Evolutionary conservation across 2,329 filamentous ascomycete species (phyloP).

Genomic region (Nemania sp.): DNA sequence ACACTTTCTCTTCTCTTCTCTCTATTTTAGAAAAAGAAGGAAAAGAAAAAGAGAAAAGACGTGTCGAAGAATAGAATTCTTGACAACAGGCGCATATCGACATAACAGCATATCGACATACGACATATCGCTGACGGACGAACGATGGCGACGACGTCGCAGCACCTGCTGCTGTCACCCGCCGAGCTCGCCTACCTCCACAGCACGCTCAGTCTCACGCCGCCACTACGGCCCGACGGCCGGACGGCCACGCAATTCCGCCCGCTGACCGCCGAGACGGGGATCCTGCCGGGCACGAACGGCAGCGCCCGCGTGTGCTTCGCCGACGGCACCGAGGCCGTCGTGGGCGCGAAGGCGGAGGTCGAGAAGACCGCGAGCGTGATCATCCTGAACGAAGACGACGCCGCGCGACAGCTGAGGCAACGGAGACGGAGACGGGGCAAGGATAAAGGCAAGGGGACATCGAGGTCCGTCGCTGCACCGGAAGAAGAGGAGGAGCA

Average conservation of each 20-base stretch:
- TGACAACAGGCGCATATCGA: too few species aligned
- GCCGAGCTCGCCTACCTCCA: slow-evolving; percentile 96
- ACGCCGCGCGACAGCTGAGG: slow-evolving; percentile 11
- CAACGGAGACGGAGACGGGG: slow-evolving; percentile 34
- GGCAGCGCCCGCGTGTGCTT: slow-evolving; percentile 94
- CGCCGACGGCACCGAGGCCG: slow-evolving; percentile 91
- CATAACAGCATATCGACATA: too few species aligned
- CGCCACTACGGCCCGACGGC: slow-evolving; percentile 88
- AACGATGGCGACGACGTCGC: slow-evolving; percentile 57
- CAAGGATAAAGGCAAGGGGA: slow-evolving; percentile 35
- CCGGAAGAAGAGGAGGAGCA: slow-evolving; percentile 29
- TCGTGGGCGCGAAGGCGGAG: slow-evolving; percentile 94
- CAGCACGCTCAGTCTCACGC: slow-evolving; percentile 77
- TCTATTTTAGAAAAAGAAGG: too few species aligned
- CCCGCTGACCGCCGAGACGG: slow-evolving; percentile 85
- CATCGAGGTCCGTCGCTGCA: slow-evolving; percentile 29
- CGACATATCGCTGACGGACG: too few species aligned
- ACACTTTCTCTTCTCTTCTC: too few species aligned
- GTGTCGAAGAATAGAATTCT: neutral
- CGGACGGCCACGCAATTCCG: slow-evolving; percentile 85
- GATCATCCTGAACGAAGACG: slow-evolving; percentile 3
- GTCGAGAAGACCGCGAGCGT: slow-evolving; percentile 61
- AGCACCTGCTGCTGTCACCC: slow-evolving; percentile 81
- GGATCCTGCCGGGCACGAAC: slow-evolving; percentile 86
- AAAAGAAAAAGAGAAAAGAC: neutral